Percentiles rank a stretch among this genome's conserved stretches.
These are phyloP conservation scores for Colletotrichum neosansevieriae DNA, from an alignment of 2,329 filamentous ascomycete genomes.

Conservation along the genomic window DNA sequence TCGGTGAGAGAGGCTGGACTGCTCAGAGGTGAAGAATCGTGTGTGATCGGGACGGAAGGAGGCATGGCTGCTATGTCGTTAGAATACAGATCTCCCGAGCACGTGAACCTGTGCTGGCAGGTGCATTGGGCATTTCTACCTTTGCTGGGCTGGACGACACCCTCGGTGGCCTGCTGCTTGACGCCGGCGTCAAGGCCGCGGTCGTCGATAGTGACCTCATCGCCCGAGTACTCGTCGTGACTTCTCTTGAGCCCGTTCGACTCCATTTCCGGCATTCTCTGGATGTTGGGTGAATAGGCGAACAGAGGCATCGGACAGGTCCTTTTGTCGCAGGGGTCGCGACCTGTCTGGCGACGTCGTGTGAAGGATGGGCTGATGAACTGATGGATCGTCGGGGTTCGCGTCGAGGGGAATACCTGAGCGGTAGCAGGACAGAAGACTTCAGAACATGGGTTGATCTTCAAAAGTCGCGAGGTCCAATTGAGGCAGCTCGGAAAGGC, in stretches of 20 bases:
- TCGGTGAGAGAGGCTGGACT: conserved; percentile 53
- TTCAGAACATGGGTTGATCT: conserved; percentile 2
- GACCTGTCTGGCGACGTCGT: neutral
- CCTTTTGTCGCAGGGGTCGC: conserved; percentile 20
- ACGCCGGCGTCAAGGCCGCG: conserved; percentile 31
- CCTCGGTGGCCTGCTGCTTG: conserved; percentile 34
- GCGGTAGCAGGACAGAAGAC: no score
- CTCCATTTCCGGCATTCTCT: conserved; percentile 53
- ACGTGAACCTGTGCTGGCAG: neutral
- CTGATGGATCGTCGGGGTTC: neutral
- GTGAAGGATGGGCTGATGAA: neutral
- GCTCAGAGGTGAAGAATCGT: conserved; percentile 29
- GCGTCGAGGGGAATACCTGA: neutral
- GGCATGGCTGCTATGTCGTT: conserved; percentile 7
- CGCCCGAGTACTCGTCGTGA: conserved; percentile 58
- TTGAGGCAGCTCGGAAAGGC: conserved; percentile 9
- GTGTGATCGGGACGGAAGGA: conserved; percentile 21
- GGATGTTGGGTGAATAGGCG: conserved; percentile 61
- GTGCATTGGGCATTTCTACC: neutral
- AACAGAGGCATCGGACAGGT: conserved; percentile 59
- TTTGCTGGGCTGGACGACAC: conserved; percentile 23
- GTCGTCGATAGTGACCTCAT: conserved; percentile 44
- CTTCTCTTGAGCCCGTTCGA: conserved; percentile 58
- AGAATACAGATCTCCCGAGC: neutral
- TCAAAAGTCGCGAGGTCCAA: neutral